phyloP scores from a whole-genome alignment of 257 asterid genomes.

The Penstemon davidsonii region DNA sequence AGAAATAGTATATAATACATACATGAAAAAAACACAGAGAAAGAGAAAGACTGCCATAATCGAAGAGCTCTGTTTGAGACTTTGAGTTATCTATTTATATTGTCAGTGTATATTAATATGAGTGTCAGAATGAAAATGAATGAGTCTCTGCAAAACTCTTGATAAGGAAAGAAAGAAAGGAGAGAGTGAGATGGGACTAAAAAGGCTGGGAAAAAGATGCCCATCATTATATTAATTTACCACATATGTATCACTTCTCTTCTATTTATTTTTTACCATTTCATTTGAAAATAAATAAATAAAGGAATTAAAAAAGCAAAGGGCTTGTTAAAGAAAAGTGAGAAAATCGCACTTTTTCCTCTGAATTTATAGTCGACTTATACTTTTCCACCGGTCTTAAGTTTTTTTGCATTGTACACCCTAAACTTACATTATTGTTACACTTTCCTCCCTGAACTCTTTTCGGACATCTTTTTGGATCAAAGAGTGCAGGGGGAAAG shows the following conservation, averaged over 20 bases:
- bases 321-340: conserved; percentile 6
- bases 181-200: conserved; percentile 43
- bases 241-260: conserved; percentile 18
- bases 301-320: neutral
- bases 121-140: neutral
- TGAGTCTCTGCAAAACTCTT: conserved; percentile 40
- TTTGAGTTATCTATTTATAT: neutral
- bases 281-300: neutral
- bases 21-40: neutral
- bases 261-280: conserved; percentile 11
- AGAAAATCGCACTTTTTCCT: too few species aligned
- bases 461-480: too few species aligned
- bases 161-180: conserved; percentile 39
- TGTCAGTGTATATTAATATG: too few species aligned
- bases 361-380: too few species aligned
- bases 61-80: neutral
- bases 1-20: too few species aligned
- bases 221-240: neutral
- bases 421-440: too few species aligned
- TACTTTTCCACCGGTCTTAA: too few species aligned
- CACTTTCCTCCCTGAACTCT: too few species aligned
- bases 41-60: neutral
- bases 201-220: conserved; percentile 40
- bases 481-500: too few species aligned
- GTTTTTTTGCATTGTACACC: too few species aligned